Percentiles rank a stretch among this genome's conserved stretches.
Evolutionary conservation across 2,329 filamentous ascomycete species (phyloP).

Genomic region (Colletotrichum musicola): DNA sequence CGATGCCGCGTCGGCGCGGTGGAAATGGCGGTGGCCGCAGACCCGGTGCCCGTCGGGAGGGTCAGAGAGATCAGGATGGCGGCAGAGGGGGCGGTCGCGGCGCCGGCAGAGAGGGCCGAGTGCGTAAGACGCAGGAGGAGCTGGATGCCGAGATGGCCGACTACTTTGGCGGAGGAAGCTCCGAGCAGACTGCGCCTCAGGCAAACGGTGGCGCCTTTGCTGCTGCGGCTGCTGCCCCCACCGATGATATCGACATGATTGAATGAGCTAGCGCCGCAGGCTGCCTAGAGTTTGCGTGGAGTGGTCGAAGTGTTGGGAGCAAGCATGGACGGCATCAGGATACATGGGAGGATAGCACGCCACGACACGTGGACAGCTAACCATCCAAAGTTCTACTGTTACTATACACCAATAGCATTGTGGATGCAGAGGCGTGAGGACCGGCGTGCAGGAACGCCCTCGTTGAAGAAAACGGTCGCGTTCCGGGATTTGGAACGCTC

Average conservation of each 20-base stretch:
- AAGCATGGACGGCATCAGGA: conserved; percentile 1
- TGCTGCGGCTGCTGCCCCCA: conserved; percentile 49
- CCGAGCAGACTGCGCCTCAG: conserved; percentile 53
- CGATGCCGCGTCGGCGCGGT: conserved; percentile 64
- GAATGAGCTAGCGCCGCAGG: conserved; percentile 57
- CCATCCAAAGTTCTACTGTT: conserved; percentile 10
- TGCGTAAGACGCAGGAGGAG: conserved; percentile 90
- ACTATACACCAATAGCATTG: conserved; percentile 14
- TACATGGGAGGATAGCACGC: conserved; percentile 4
- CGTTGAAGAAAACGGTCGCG: no score
- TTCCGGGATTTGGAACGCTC: no score
- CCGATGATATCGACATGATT: conserved; percentile 79
- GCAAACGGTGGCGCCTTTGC: conserved; percentile 50
- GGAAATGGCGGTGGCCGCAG: conserved; percentile 60
- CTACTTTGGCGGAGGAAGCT: conserved; percentile 74
- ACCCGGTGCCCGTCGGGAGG: conserved; percentile 63
- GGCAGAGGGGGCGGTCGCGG: conserved; percentile 44
- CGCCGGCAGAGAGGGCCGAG: conserved; percentile 61
- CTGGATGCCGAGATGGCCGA: conserved; percentile 97
- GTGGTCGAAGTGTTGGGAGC: neutral
- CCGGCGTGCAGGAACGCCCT: no score
- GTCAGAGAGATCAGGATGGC: conserved; percentile 50
- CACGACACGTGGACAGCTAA: conserved; percentile 14
- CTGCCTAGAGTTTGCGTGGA: conserved; percentile 8
- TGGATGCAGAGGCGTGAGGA: neutral